Conservation (phyloP, 106 monocot species). For the Ottelia alismoides region DNA sequence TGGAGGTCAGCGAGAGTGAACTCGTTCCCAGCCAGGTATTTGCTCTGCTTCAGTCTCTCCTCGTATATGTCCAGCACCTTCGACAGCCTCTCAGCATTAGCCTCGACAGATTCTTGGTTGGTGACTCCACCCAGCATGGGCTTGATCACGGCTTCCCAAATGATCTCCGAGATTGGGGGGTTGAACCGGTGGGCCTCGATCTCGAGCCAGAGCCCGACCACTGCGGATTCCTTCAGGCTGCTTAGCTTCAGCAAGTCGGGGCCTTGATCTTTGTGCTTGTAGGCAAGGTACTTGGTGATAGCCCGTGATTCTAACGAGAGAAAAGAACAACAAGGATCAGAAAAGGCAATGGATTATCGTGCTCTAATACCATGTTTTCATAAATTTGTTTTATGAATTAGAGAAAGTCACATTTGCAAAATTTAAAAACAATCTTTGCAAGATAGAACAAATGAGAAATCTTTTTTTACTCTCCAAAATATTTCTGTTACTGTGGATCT, state of each 20-base stretch:
- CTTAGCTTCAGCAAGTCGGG: not conserved
- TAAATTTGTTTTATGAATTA: too few species aligned
- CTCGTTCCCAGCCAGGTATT: not conserved
- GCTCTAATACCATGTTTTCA: too few species aligned
- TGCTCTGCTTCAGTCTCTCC: constrained; percentile 13
- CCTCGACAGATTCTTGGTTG: not conserved
- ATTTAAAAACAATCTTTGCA: too few species aligned
- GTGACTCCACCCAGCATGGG: not conserved
- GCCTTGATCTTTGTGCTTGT: not conserved
- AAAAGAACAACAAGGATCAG: too few species aligned
- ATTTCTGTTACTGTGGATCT: too few species aligned
- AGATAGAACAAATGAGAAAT: too few species aligned
- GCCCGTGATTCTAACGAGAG: constrained; percentile 6
- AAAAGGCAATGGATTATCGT: not conserved
- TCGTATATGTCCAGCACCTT: constrained; percentile 58
- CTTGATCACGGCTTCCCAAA: not conserved
- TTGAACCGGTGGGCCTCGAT: not conserved
- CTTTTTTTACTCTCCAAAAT: too few species aligned
- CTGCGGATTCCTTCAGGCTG: not conserved
- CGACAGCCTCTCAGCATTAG: constrained; percentile 19
- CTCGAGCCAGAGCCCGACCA: not conserved
- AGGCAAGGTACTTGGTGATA: not conserved
- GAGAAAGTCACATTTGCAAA: too few species aligned
- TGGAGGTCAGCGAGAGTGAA: constrained; percentile 1
- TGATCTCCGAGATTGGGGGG: not conserved